Conservation (phyloP, 2,329 filamentous ascomycete species). For the Neurospora sp. region DNA sequence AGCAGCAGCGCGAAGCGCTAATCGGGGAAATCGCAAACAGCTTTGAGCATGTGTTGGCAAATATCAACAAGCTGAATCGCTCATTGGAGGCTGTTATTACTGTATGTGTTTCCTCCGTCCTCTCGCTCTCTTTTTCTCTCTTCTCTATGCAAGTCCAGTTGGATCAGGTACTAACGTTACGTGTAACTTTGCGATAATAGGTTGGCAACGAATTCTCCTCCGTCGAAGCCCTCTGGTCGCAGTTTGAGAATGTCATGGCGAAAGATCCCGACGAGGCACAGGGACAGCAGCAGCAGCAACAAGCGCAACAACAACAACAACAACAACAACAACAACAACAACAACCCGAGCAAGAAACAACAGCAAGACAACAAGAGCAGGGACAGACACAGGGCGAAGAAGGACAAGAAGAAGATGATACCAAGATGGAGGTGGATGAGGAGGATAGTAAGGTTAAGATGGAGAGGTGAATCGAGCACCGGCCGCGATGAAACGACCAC, state of each 20-base stretch:
- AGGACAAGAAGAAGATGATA: neutral
- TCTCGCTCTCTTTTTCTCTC: neutral
- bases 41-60: slow-evolving; percentile 86
- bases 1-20: slow-evolving; percentile 63
- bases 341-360: slow-evolving; percentile 2
- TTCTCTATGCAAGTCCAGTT: neutral
- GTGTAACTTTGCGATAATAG: slow-evolving; percentile 27
- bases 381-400: neutral
- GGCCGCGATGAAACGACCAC: neutral
- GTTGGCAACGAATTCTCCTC: slow-evolving; percentile 96
- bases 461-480: neutral
- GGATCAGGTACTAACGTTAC: neutral
- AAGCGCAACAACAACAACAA: slow-evolving; percentile 10
- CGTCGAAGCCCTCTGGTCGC: slow-evolving; percentile 92
- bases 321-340: neutral
- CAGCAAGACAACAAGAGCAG: neutral
- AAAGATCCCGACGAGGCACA: slow-evolving; percentile 40
- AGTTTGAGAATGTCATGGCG: slow-evolving; percentile 94
- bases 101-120: slow-evolving; percentile 37
- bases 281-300: slow-evolving; percentile 17
- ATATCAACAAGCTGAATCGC: slow-evolving; percentile 91
- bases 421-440: neutral
- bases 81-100: slow-evolving; percentile 85
- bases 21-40: slow-evolving; percentile 64
- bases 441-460: neutral